Percentiles rank a stretch among this genome's conserved stretches.
These are phyloP conservation scores for Daldinia bambusicola DNA, from an alignment of 495 filamentous ascomycete genomes.

Conservation along the genomic window DNA sequence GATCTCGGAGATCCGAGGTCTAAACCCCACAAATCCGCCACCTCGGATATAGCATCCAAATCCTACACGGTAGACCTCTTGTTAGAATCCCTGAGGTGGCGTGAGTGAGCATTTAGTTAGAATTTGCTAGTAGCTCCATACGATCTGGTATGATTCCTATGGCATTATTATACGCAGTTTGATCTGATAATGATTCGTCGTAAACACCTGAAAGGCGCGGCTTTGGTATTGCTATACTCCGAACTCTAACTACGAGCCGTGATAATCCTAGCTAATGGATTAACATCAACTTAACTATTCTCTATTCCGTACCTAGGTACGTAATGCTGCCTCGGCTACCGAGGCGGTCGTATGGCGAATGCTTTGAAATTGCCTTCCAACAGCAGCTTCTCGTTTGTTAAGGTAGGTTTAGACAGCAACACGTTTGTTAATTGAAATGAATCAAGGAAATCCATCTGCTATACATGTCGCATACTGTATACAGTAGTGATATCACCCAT, in stretches of 20 bases:
- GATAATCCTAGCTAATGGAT: not conserved
- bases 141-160: not conserved
- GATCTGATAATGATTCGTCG: not conserved
- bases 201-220: not conserved
- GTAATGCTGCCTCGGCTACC: conserved; percentile 12
- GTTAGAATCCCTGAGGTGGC: not conserved
- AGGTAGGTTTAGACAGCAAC: conserved; percentile 20
- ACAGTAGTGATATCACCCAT: conserved; percentile 31
- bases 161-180: not conserved
- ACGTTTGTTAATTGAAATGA: conserved; percentile 18
- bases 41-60: conserved; percentile 33
- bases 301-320: not conserved
- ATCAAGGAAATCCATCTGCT: conserved; percentile 10
- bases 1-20: conserved; percentile 41
- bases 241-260: conserved; percentile 40
- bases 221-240: conserved; percentile 29
- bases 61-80: not conserved
- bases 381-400: conserved; percentile 17
- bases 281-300: not conserved
- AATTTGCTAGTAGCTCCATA: not conserved
- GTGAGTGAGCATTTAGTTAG: too few species aligned
- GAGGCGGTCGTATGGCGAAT: conserved; percentile 9
- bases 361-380: conserved; percentile 26
- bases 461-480: not conserved
- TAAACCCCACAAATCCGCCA: conserved; percentile 14